These are phyloP conservation scores for Atkinsonella hypoxylon DNA, from an alignment of 2,329 filamentous ascomycete genomes.

Conservation along the genomic window DNA sequence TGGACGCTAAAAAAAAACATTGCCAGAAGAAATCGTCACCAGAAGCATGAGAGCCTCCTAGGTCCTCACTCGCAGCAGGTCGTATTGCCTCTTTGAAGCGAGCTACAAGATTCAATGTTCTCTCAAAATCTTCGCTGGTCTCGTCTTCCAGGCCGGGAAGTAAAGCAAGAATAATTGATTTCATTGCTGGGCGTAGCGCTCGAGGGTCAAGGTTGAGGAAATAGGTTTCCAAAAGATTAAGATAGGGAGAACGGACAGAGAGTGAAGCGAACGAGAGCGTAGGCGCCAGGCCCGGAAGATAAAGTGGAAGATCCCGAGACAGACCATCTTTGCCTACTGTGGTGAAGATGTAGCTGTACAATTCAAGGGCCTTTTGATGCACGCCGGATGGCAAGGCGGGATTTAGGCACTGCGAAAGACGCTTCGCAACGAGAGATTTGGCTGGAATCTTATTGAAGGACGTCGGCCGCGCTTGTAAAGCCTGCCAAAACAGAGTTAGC, in stretches of 20 bases:
- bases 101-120: slow-evolving; percentile 67
- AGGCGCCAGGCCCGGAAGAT: slow-evolving; percentile 78
- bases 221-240: slow-evolving; percentile 71
- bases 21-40: slow-evolving; percentile 95
- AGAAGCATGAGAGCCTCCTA: slow-evolving; percentile 40
- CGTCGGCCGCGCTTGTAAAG: slow-evolving; percentile 74
- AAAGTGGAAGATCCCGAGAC: slow-evolving; percentile 71
- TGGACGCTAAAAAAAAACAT: slow-evolving; percentile 85
- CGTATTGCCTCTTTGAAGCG: slow-evolving; percentile 61
- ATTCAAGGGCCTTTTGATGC: slow-evolving; percentile 92
- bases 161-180: slow-evolving; percentile 78
- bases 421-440: slow-evolving; percentile 73
- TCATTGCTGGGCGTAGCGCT: slow-evolving; percentile 74
- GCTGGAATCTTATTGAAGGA: slow-evolving; percentile 64
- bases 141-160: slow-evolving; percentile 91
- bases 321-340: slow-evolving; percentile 73
- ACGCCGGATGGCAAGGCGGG: slow-evolving; percentile 88
- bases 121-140: slow-evolving; percentile 92
- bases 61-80: slow-evolving; percentile 36
- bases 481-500: slow-evolving; percentile 34
- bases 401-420: slow-evolving; percentile 89
- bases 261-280: slow-evolving; percentile 92
- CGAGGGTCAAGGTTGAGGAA: slow-evolving; percentile 60
- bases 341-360: slow-evolving; percentile 82
- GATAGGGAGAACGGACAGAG: slow-evolving; percentile 73